phyloP scores from a whole-genome alignment of 2,329 filamentous ascomycete species.

The Incumbomyces lentus region DNA sequence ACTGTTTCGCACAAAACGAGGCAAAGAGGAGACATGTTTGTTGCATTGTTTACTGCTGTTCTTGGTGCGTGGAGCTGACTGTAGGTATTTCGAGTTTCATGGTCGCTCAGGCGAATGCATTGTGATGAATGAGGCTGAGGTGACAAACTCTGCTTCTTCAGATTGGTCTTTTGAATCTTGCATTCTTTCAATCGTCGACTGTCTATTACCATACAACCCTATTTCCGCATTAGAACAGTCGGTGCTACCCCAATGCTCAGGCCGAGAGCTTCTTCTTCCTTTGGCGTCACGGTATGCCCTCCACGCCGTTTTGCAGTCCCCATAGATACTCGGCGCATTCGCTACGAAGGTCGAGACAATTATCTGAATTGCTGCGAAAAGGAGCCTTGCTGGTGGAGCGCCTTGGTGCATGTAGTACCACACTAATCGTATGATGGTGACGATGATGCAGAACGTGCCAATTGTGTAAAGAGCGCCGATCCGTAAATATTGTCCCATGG shows the following conservation, averaged over 20 bases:
- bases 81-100: no score
- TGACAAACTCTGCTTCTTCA: no score
- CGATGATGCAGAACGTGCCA: conserved; percentile 31
- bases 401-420: conserved; percentile 28
- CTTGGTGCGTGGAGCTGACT: no score
- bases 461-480: conserved; percentile 29
- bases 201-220: no score
- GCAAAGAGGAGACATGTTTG: no score
- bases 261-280: conserved; percentile 10
- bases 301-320: conserved; percentile 10
- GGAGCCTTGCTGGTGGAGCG: conserved; percentile 28
- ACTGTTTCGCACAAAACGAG: no score
- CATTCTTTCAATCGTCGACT: no score
- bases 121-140: no score
- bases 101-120: no score
- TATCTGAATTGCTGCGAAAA: conserved; percentile 32
- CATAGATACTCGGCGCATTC: conserved; percentile 30
- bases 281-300: conserved; percentile 13
- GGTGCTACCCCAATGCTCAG: conserved; percentile 11
- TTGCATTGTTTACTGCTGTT: no score
- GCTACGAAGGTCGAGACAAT: conserved; percentile 26
- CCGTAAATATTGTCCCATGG: conserved; percentile 23
- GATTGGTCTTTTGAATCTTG: no score
- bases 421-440: conserved; percentile 31
- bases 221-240: no score